These are phyloP conservation scores for Chaetoceros tenuissimus DNA, from an alignment of 108 stramenopile species.

Conservation along the genomic window DNA sequence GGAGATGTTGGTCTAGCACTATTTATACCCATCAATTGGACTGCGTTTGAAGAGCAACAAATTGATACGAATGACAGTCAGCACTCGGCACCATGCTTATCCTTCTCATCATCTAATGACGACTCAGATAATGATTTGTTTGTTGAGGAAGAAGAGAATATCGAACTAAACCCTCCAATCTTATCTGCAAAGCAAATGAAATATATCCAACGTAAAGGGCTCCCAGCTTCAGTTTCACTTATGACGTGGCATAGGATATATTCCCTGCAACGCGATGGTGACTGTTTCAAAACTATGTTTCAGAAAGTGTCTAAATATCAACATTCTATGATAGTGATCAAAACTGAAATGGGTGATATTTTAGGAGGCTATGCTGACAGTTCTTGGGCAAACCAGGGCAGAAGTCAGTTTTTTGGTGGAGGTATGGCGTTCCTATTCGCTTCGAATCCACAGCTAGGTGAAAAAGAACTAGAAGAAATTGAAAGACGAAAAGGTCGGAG, in stretches of 20 bases:
- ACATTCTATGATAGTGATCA: conserved; percentile 19
- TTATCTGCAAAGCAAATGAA: not conserved
- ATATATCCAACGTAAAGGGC: not conserved
- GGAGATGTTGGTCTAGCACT: not conserved
- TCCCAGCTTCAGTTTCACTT: conserved; percentile 12
- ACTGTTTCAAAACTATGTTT: conserved; percentile 22
- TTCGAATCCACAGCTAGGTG: conserved; percentile 1
- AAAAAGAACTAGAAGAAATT: not conserved
- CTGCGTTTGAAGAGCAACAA: not conserved
- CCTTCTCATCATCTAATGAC: conserved; percentile 12
- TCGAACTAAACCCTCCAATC: not conserved
- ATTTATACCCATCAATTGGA: not conserved
- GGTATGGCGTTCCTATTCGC: conserved; percentile 32
- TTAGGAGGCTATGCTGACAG: conserved; percentile 31
- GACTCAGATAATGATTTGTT: conserved; percentile 13
- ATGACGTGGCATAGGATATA: conserved; percentile 24
- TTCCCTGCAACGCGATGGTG: conserved; percentile 28
- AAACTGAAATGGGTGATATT: conserved; percentile 21
- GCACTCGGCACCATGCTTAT: no score
- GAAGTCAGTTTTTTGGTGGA: conserved; percentile 15
- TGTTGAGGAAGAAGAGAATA: conserved; percentile 3
- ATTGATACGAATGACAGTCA: not conserved
- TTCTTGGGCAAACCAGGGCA: conserved; percentile 15
- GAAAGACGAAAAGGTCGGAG: not conserved
- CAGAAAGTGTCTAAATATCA: conserved; percentile 4